Conservation (phyloP, 495 filamentous ascomycete genomes). For the Aspergillus sparsus region DNA sequence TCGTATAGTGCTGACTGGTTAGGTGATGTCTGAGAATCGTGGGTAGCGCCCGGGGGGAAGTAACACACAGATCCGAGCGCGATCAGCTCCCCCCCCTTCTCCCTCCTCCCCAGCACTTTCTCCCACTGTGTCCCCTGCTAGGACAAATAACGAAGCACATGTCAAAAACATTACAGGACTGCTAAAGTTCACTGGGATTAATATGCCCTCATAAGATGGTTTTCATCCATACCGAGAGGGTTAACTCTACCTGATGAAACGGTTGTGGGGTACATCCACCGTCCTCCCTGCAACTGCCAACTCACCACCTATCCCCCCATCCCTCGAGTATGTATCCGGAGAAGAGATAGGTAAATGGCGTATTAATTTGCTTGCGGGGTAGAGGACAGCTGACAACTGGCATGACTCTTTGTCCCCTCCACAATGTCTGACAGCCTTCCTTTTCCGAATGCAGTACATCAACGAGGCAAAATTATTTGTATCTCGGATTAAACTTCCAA, state of each 20-base stretch:
- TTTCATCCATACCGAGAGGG: background rate
- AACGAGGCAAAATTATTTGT: background rate
- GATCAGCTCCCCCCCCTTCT: conserved; percentile 15
- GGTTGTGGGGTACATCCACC: conserved; percentile 1
- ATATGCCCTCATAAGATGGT: background rate
- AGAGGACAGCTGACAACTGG: background rate
- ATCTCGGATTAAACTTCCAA: background rate
- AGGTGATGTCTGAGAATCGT: background rate
- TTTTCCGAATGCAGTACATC: background rate
- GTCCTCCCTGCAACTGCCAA: conserved; percentile 1
- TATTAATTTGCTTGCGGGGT: conserved; percentile 3
- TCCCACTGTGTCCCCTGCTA: background rate
- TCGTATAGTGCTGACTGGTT: background rate
- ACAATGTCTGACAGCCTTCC: background rate
- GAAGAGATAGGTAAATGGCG: background rate
- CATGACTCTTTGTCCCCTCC: background rate
- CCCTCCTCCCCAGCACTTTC: background rate
- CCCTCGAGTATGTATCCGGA: background rate
- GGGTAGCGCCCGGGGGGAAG: conserved; percentile 13
- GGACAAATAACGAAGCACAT: background rate
- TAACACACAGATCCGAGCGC: conserved; percentile 19
- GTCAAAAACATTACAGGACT: background rate
- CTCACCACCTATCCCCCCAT: conserved; percentile 1
- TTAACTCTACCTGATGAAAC: background rate
- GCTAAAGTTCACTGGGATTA: background rate